Conservation (phyloP, 257 asterid genomes). For the Ehretia macrophylla region DNA sequence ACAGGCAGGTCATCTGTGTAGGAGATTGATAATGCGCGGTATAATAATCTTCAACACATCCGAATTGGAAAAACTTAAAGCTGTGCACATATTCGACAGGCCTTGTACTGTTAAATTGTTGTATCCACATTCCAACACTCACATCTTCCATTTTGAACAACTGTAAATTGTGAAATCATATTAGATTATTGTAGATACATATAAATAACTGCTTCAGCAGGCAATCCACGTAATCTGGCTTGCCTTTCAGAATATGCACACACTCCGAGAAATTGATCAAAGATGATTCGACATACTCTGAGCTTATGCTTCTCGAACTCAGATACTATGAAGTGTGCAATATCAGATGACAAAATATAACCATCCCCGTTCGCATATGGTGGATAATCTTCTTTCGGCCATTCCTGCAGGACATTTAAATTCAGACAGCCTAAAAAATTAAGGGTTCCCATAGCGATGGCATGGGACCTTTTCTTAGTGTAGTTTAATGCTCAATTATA, state of each 20-base stretch:
- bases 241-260: too few species aligned
- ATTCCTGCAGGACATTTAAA: constrained; percentile 74
- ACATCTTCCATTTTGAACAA: constrained; percentile 34
- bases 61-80: constrained; percentile 25
- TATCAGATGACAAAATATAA: constrained; percentile 72
- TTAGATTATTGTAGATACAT: background rate
- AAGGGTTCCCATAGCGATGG: too few species aligned
- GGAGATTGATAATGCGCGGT: constrained; percentile 35
- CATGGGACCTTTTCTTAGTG: too few species aligned
- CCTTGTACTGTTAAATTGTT: constrained; percentile 21
- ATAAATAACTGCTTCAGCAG: too few species aligned
- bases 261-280: too few species aligned
- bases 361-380: constrained; percentile 87
- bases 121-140: constrained; percentile 35
- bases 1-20: constrained; percentile 28
- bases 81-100: constrained; percentile 27
- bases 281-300: too few species aligned
- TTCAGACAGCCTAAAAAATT: too few species aligned
- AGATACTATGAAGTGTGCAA: constrained; percentile 53
- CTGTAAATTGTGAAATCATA: constrained; percentile 6
- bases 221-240: too few species aligned
- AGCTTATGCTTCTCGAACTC: constrained; percentile 71
- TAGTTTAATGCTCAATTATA: too few species aligned
- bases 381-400: constrained; percentile 26
- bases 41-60: constrained; percentile 24